These are phyloP conservation scores for Epichloe glyceriae DNA, from an alignment of 2,329 filamentous ascomycete species.

Conservation along the genomic window DNA sequence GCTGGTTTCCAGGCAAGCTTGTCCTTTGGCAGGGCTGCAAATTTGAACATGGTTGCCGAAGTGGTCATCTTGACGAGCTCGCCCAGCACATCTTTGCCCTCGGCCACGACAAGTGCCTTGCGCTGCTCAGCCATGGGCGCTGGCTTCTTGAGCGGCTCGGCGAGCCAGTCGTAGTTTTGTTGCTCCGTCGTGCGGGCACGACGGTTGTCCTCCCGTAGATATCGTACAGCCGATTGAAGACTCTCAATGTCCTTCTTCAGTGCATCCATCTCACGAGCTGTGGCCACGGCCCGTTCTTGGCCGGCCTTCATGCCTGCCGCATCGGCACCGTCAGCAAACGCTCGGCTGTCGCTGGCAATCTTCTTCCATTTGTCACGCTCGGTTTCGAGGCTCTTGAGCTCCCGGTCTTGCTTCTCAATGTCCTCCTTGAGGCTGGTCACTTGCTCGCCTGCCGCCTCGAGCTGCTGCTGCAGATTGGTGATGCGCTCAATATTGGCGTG, in stretches of 20 bases:
- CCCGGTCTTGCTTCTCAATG: conserved; percentile 53
- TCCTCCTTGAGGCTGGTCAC: conserved; percentile 45
- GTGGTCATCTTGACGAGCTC: conserved; percentile 51
- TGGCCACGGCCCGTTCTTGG: conserved; percentile 55
- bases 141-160: conserved; percentile 43
- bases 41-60: conserved; percentile 43
- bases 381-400: conserved; percentile 49
- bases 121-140: conserved; percentile 33
- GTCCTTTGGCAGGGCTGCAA: conserved; percentile 43
- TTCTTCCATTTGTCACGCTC: conserved; percentile 62
- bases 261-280: conserved; percentile 58
- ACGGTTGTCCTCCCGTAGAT: conserved; percentile 54
- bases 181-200: conserved; percentile 47
- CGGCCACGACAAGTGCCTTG: conserved; percentile 39
- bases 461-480: conserved; percentile 46
- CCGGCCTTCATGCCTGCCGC: conserved; percentile 41
- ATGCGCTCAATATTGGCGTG: conserved; percentile 63
- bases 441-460: conserved; percentile 39
- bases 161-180: conserved; percentile 43
- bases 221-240: conserved; percentile 52
- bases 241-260: conserved; percentile 56
- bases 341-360: conserved; percentile 48
- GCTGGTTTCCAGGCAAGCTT: conserved; percentile 54
- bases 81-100: conserved; percentile 50
- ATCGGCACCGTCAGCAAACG: conserved; percentile 39